phyloP scores from a whole-genome alignment of 768 basidiomycete species.

The Rhizopogon vinicolor region DNA sequence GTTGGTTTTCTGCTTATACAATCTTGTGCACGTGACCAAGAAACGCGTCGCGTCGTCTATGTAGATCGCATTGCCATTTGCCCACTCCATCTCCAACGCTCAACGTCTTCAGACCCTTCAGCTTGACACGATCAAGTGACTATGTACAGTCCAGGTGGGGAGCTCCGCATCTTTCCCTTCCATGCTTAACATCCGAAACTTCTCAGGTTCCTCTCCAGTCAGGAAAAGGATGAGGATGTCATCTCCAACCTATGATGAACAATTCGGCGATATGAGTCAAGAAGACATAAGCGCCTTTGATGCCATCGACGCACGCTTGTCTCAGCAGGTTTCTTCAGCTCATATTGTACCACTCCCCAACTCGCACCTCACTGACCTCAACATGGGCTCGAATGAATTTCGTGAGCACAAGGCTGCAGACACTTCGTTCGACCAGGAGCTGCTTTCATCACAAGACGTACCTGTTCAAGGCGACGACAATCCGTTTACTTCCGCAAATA shows the following conservation, averaged over 20 bases:
- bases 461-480: constrained; percentile 13
- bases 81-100: background rate
- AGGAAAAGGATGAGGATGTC: constrained; percentile 61
- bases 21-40: constrained; percentile 1
- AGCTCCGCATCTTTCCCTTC: too few species aligned
- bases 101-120: background rate
- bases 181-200: background rate
- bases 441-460: background rate
- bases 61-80: background rate
- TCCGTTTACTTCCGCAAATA: constrained; percentile 11
- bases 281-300: constrained; percentile 55
- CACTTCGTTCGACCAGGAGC: background rate
- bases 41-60: background rate
- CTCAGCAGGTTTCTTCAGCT: constrained; percentile 25
- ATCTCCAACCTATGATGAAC: constrained; percentile 60
- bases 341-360: background rate
- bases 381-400: background rate
- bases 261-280: constrained; percentile 45
- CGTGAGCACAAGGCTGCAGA: background rate
- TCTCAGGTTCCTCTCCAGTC: constrained; percentile 25
- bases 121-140: background rate
- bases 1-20: background rate
- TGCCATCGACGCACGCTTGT: constrained; percentile 41
- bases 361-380: background rate
- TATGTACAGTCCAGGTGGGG: background rate